Percentiles rank a stretch among this genome's conserved stretches.
These are phyloP conservation scores for Trichosporon sp. DNA, from an alignment of 1,284 basidiomycete genomes.

Conservation along the genomic window DNA sequence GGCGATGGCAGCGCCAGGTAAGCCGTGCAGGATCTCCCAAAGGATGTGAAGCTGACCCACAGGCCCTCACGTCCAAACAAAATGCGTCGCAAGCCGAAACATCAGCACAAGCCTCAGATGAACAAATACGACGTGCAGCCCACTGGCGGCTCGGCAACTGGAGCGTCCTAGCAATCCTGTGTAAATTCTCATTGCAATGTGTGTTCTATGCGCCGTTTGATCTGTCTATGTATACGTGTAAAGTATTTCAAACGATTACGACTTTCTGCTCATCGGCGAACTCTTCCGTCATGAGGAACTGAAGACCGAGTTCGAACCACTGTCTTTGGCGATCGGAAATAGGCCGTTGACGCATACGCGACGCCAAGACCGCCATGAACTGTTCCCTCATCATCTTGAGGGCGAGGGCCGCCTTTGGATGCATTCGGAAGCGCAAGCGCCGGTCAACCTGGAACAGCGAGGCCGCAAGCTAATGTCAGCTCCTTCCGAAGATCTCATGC, in stretches of 20 bases:
- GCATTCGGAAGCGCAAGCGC: slow-evolving; percentile 68
- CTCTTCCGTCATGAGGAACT: slow-evolving; percentile 46
- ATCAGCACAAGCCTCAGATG: slow-evolving; percentile 7
- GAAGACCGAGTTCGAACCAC: slow-evolving; percentile 67
- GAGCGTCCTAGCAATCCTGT: not conserved
- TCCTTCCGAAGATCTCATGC: slow-evolving; percentile 48
- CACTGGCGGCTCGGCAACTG: not conserved
- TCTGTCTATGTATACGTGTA: not conserved
- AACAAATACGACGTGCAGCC: slow-evolving; percentile 22
- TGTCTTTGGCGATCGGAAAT: slow-evolving; percentile 57
- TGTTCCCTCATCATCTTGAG: slow-evolving; percentile 72
- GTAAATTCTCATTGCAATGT: not conserved
- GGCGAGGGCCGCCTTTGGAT: slow-evolving; percentile 69
- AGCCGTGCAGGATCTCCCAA: not conserved
- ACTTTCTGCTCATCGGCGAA: slow-evolving; percentile 22
- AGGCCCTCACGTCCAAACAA: slow-evolving; percentile 6
- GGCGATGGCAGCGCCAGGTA: slow-evolving; percentile 18
- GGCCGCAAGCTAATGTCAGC: slow-evolving; percentile 60
- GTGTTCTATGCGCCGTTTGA: no score
- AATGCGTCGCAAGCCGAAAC: slow-evolving; percentile 7
- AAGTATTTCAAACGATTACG: slow-evolving; percentile 18
- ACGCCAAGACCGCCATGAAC: slow-evolving; percentile 59
- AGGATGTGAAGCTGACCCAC: not conserved
- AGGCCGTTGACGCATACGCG: slow-evolving; percentile 56
- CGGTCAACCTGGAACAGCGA: slow-evolving; percentile 73